Base-by-base conservation (phyloP, 495 filamentous ascomycete genomes). In the Hypoxylon cercidicola region DNA sequence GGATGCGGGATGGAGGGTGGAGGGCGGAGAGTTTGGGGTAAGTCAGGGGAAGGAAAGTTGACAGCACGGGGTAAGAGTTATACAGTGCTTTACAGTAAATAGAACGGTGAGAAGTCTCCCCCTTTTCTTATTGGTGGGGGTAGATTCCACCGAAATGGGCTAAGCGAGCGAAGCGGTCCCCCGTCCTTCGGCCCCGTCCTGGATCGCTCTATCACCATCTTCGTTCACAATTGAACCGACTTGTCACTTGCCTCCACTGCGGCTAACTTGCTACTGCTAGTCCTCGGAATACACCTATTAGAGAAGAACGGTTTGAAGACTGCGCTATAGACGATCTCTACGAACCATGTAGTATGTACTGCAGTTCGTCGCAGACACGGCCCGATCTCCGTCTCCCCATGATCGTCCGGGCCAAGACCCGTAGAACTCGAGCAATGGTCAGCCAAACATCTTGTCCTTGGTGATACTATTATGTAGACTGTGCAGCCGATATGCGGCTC, bases 101-200 rank as follows among this genome's bases (percentile, higher is more conserved):
- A 35, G 25, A 3, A 28, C 30, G 20, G 44, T 23, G 35, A 28
- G 11, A 45, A 23, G 19, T 28, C 30, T 61, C 47, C 46, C 46
- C 23, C 37, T 63, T 39, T 66, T 63, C 37, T 66, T 40, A 71
- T 64, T 68, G 64, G 69, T 63, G 64, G 64, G 64, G 49, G 56
- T 60, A 58, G 57, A 72, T 69, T 72, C 35, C n/a, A 52, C 69
- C 68, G 68, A 64, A 39, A 53, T 39, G n/a, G 12, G 23, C 23
- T 19, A 41, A 20, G 23, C 35, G 30, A 32, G 30, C 21, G 19
- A 16, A 18, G 34, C 34, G 13, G 25, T 7, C 45, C 47, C 48
- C 46, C 47, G 40, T 45, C 46, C 15, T 50, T 13, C 12, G 15
- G 15, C 13, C 44, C 55, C 45, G 39, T 46, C 19, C 47, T 25